phyloP scores from a whole-genome alignment of 441 rosid species.

The Populus hybrid region DNA sequence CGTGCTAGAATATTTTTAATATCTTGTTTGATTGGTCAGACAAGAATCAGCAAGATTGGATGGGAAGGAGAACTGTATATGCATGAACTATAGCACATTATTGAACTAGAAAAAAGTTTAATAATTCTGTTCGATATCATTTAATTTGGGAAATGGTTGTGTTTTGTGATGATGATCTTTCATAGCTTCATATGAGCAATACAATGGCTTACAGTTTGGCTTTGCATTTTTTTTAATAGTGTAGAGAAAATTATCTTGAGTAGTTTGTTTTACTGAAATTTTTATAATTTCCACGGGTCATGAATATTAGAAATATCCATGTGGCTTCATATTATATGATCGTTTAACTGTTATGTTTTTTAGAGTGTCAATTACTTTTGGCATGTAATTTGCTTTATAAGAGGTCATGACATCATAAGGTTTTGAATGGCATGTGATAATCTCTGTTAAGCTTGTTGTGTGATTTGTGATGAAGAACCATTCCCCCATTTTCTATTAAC shows the following conservation, averaged over 20 bases:
- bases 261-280: not conserved
- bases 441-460: not conserved
- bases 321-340: not conserved
- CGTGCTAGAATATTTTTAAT: not conserved
- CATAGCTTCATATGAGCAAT: not conserved
- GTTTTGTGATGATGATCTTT: not conserved
- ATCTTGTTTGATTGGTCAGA: too few relatives aligned
- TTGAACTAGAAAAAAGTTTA: not conserved
- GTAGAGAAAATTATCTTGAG: not conserved
- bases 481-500: not conserved
- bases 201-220: not conserved
- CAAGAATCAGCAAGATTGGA: not conserved
- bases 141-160: not conserved
- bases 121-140: not conserved
- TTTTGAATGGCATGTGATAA: not conserved
- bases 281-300: not conserved
- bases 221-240: not conserved
- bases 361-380: not conserved
- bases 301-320: not conserved
- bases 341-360: not conserved
- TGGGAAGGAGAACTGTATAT: not conserved
- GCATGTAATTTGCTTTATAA: not conserved
- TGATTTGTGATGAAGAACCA: not conserved
- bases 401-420: not conserved
- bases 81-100: not conserved